phyloP scores from a whole-genome alignment of 805 yeast genomes.

The Saccharomycopsis guyanensis region DNA sequence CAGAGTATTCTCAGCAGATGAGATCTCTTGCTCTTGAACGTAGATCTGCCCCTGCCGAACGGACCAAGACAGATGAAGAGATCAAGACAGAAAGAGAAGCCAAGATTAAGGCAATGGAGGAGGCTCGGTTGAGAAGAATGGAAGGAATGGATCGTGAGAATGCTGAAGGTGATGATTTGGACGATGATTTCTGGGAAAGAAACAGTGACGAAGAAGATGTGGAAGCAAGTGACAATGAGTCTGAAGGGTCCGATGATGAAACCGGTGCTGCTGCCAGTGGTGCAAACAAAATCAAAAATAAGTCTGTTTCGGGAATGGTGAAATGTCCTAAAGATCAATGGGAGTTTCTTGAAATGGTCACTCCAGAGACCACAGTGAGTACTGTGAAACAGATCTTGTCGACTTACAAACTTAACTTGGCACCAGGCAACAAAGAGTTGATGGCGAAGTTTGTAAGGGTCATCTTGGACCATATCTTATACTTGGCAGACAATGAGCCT shows the following conservation, averaged over 20 bases:
- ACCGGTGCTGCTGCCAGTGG: conserved; percentile 31
- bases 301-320: conserved; percentile 16
- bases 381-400: conserved; percentile 50
- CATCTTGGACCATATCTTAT: conserved; percentile 53
- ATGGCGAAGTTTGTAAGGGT: conserved; percentile 56
- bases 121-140: conserved; percentile 67
- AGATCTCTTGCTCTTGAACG: conserved; percentile 61
- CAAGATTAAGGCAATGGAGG: conserved; percentile 55
- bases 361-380: conserved; percentile 35
- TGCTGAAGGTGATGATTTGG: conserved; percentile 60
- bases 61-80: conserved; percentile 76
- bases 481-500: conserved; percentile 34
- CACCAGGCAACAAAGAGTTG: conserved; percentile 73
- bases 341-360: conserved; percentile 33
- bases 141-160: conserved; percentile 49
- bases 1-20: conserved; percentile 55
- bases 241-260: conserved; percentile 29
- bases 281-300: conserved; percentile 22
- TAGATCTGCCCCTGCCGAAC: conserved; percentile 73
- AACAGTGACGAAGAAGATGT: conserved; percentile 30
- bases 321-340: conserved; percentile 44
- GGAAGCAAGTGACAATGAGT: conserved; percentile 37
- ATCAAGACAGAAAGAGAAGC: conserved; percentile 50
- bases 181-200: conserved; percentile 60
- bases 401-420: conserved; percentile 66